Evolutionary conservation across 495 filamentous ascomycete species (phyloP).

Genomic region (Penicillium ucsense): DNA sequence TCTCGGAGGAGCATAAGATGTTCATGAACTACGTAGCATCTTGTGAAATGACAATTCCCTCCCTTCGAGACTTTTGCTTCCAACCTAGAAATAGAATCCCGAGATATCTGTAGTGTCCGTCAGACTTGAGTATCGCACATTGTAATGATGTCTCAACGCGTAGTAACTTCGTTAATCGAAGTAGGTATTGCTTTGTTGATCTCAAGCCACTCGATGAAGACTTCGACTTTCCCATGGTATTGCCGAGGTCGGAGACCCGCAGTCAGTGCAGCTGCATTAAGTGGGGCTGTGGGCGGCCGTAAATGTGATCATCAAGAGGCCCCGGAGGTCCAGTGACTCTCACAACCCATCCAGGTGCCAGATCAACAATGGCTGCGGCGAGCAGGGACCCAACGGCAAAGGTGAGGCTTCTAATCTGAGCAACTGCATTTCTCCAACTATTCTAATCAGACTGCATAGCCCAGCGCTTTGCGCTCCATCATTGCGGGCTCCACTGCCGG

Average conservation of each 20-base stretch:
- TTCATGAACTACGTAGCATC: slow-evolving; percentile 12
- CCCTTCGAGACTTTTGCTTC: slow-evolving; percentile 11
- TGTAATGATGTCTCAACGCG: no score
- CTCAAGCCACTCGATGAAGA: no score
- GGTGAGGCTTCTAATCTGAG: slow-evolving; percentile 15
- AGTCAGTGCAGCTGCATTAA: slow-evolving; percentile 7
- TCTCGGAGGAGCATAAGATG: slow-evolving; percentile 24
- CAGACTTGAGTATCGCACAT: no score
- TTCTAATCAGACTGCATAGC: slow-evolving; percentile 32
- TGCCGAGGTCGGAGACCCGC: neutral
- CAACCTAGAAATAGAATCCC: neutral
- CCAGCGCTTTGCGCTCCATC: slow-evolving; percentile 75
- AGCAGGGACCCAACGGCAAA: slow-evolving; percentile 35
- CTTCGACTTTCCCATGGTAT: neutral
- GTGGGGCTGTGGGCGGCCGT: slow-evolving; percentile 14
- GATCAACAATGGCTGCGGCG: slow-evolving; percentile 29
- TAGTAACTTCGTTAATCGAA: no score
- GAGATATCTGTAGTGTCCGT: no score
- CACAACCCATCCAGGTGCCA: neutral
- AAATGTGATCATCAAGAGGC: slow-evolving; percentile 5
- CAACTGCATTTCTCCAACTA: slow-evolving; percentile 1
- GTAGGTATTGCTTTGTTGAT: no score
- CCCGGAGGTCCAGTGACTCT: slow-evolving; percentile 8
- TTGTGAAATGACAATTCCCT: slow-evolving; percentile 23
- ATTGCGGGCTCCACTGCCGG: slow-evolving; percentile 84